A percentile compares a stretch with the other conserved stretches of the same genome.
These are phyloP conservation scores for Ganoderma leucocontextum DNA, from an alignment of 1,284 basidiomycete genomes.

Conservation along the genomic window DNA sequence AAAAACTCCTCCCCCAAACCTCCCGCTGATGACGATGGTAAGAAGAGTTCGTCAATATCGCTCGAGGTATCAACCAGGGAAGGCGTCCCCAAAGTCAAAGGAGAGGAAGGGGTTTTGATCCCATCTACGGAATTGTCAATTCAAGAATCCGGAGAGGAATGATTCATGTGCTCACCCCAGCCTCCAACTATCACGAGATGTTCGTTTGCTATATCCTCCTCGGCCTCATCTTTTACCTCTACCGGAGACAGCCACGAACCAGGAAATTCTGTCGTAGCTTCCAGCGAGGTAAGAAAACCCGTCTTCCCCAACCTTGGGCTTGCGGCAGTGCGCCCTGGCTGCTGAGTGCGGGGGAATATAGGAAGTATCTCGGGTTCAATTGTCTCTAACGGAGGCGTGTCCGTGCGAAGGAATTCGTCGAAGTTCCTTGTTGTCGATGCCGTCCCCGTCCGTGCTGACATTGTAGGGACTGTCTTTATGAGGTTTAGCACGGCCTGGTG, in stretches of 20 bases:
- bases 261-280: conserved; percentile 39
- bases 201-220: conserved; percentile 50
- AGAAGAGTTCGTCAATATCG: conserved; percentile 54
- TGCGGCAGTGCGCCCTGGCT: conserved; percentile 31
- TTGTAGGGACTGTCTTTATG: conserved; percentile 29
- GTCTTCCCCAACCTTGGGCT: conserved; percentile 13
- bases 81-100: conserved; percentile 43
- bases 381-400: conserved; percentile 44
- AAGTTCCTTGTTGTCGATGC: conserved; percentile 28
- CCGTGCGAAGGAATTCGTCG: conserved; percentile 45
- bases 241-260: conserved; percentile 33
- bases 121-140: conserved; percentile 19
- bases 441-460: conserved; percentile 10
- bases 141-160: background rate
- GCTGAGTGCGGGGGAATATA: conserved; percentile 54
- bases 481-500: conserved; percentile 32
- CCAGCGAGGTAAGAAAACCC: background rate
- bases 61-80: conserved; percentile 43
- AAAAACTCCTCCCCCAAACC: conserved; percentile 13
- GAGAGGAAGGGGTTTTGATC: conserved; percentile 30
- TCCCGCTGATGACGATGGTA: conserved; percentile 49
- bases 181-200: conserved; percentile 66
- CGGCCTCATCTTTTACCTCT: conserved; percentile 47
- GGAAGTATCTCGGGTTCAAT: conserved; percentile 47
- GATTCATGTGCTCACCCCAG: conserved; percentile 52